Evolutionary conservation across 345 rosid genomes (phyloP).

Genomic region (Citrus hindsii): DNA sequence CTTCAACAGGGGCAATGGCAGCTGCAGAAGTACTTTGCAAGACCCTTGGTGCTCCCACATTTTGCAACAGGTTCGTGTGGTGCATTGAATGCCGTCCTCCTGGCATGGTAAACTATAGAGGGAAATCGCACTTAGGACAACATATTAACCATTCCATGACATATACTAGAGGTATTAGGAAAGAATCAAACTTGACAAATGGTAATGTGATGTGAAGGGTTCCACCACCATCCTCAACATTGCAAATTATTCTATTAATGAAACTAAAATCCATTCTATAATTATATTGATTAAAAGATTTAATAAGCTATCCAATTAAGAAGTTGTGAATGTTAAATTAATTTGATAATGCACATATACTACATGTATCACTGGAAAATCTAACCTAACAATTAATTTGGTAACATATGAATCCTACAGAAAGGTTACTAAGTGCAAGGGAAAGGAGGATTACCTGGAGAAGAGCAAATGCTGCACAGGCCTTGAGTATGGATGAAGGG

Average conservation of each 20-base stretch:
- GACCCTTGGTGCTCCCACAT: constrained; percentile 31
- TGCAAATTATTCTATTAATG: neutral
- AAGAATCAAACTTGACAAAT: neutral
- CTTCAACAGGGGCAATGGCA: constrained; percentile 24
- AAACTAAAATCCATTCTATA: neutral
- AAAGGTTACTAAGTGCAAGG: neutral
- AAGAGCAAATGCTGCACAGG: constrained; percentile 43
- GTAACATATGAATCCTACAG: neutral
- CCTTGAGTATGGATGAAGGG: constrained; percentile 27
- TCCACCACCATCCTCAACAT: neutral
- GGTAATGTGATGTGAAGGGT: neutral
- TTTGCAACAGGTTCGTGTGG: constrained; percentile 26
- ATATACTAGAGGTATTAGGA: neutral
- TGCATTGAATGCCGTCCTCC: constrained; percentile 38
- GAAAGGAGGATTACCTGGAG: constrained; percentile 30
- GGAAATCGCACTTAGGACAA: neutral
- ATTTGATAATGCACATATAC: neutral
- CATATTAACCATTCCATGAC: neutral
- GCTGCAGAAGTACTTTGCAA: constrained; percentile 32
- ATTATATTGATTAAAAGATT: neutral
- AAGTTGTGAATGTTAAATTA: neutral
- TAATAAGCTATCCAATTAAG: neutral
- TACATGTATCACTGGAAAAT: neutral
- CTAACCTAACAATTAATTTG: neutral
- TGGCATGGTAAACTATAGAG: constrained; percentile 34